phyloP scores from a whole-genome alignment of 805 yeast genomes.

The Ogataea pilisensis region DNA sequence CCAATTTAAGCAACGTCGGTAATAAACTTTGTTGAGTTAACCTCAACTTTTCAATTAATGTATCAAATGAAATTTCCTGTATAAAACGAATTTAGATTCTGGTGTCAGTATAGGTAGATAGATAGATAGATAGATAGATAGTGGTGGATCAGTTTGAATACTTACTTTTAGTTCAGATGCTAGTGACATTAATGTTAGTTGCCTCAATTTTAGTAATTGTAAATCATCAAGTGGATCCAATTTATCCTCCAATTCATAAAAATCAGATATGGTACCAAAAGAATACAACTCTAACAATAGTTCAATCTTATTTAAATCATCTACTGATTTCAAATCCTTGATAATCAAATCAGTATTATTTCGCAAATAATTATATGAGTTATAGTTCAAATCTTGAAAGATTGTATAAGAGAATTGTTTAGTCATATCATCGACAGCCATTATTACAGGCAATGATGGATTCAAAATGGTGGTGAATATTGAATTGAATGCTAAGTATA shows the following conservation, averaged over 20 bases:
- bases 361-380: conserved; percentile 16
- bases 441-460: too few species aligned
- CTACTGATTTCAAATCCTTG: neutral
- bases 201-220: conserved; percentile 19
- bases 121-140: neutral
- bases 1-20: conserved; percentile 8
- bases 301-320: neutral
- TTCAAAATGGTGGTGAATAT: too few species aligned
- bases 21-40: conserved; percentile 1
- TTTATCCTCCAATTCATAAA: conserved; percentile 5
- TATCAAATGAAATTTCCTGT: conserved; percentile 9
- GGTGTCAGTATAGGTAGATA: neutral
- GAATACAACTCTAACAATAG: conserved; percentile 24
- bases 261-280: conserved; percentile 25
- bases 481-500: too few species aligned
- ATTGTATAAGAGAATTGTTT: neutral
- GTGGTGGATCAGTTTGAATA: too few species aligned
- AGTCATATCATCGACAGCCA: neutral
- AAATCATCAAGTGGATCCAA: conserved; percentile 6
- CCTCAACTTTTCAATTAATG: neutral
- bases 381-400: conserved; percentile 13
- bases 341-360: conserved; percentile 1
- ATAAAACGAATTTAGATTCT: neutral
- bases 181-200: conserved; percentile 16
- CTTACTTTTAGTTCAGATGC: conserved; percentile 3